A percentile compares a stretch with the other conserved stretches of the same genome.
Evolutionary conservation across 371 early-diverging fungal genomes (phyloP).

Genomic region (Apophysomyces variabilis): DNA sequence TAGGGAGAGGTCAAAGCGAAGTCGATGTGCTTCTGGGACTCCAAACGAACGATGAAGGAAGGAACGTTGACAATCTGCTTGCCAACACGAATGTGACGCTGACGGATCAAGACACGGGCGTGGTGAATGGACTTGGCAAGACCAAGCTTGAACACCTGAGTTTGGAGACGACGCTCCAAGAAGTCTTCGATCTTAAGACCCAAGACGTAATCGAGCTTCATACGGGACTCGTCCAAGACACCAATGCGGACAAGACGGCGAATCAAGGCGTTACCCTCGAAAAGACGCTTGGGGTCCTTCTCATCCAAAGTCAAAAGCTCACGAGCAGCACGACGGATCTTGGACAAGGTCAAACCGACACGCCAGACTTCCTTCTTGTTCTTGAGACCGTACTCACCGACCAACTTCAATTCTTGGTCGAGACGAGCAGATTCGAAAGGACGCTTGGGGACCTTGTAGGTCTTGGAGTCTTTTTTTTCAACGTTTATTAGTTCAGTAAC

Average conservation of each 20-base stretch:
- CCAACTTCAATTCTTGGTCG: slow-evolving; percentile 98
- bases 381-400: slow-evolving; percentile 99
- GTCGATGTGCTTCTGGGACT: slow-evolving; percentile 98
- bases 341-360: slow-evolving; percentile 95
- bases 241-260: slow-evolving; percentile 98
- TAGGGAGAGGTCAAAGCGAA: slow-evolving; percentile 97
- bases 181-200: slow-evolving; percentile 98
- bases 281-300: slow-evolving; percentile 98
- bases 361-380: slow-evolving; percentile 99
- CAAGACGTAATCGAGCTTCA: slow-evolving; percentile 99
- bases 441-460: slow-evolving; percentile 98
- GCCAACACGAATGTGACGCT: slow-evolving; percentile 98
- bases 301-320: slow-evolving; percentile 98
- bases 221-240: slow-evolving; percentile 96
- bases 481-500: slow-evolving; percentile 8
- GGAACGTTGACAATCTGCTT: slow-evolving; percentile 99
- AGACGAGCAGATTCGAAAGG: slow-evolving; percentile 99
- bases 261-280: slow-evolving; percentile 99
- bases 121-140: slow-evolving; percentile 99
- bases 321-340: slow-evolving; percentile 99
- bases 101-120: slow-evolving; percentile 99
- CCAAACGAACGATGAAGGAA: slow-evolving; percentile 92
- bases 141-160: slow-evolving; percentile 99
- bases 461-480: slow-evolving; percentile 72
- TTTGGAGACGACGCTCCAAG: slow-evolving; percentile 99